These are phyloP conservation scores for Umbelopsis sp. DNA, from an alignment of 192 early-diverging fungal species.

Conservation along the genomic window DNA sequence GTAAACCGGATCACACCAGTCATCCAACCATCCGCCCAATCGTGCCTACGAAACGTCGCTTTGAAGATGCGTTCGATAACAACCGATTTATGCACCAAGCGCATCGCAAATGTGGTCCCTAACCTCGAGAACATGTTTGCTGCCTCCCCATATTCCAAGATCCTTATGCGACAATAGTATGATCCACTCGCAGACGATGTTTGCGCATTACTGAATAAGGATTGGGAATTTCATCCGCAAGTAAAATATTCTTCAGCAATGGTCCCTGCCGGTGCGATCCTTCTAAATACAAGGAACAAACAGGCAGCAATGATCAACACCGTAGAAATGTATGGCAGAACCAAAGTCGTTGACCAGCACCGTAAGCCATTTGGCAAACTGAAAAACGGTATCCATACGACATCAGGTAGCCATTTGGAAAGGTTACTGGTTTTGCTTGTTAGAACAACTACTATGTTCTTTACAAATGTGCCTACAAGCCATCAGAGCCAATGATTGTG, in stretches of 20 bases:
- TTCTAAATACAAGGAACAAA: conserved; percentile 24
- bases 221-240: conserved; percentile 31
- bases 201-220: conserved; percentile 25
- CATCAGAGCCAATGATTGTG: no score
- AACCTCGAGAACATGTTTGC: conserved; percentile 18
- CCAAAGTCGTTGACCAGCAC: conserved; percentile 30
- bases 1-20: not conserved
- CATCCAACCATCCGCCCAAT: not conserved
- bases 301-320: conserved; percentile 34
- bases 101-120: conserved; percentile 2
- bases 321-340: conserved; percentile 36
- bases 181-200: not conserved
- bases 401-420: no score
- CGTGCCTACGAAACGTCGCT: not conserved
- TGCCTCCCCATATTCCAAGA: conserved; percentile 9
- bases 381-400: conserved; percentile 22
- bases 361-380: conserved; percentile 24
- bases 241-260: conserved; percentile 22
- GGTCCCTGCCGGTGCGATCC: conserved; percentile 27
- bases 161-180: conserved; percentile 15
- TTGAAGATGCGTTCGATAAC: not conserved
- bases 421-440: no score
- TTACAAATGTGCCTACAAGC: no score
- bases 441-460: no score
- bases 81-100: conserved; percentile 14